A percentile compares a stretch with the other conserved stretches of the same genome.
Evolutionary conservation across 2,329 filamentous ascomycete species (phyloP).

Genomic region (Curvularia lunata): DNA sequence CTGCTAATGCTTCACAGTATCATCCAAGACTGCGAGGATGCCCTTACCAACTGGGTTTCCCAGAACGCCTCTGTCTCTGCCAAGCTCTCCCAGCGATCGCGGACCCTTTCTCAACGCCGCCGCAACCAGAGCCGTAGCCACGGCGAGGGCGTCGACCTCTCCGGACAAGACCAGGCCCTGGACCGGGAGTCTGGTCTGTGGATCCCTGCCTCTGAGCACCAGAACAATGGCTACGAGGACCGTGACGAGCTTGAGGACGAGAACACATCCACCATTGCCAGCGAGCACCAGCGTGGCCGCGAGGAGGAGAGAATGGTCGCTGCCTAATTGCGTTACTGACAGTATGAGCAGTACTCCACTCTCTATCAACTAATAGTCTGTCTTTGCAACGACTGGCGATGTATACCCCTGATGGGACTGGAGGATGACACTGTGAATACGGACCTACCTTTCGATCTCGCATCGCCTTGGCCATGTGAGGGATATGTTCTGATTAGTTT

Average conservation of each 20-base stretch:
- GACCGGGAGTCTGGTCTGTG: constrained; percentile 80
- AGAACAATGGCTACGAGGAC: constrained; percentile 67
- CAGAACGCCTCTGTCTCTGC: constrained; percentile 87
- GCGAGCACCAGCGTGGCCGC: constrained; percentile 52
- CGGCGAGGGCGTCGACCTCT: constrained; percentile 79
- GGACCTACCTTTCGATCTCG: constrained; percentile 11
- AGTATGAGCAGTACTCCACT: constrained; percentile 26
- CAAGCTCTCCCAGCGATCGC: constrained; percentile 84
- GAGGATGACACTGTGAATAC: constrained; percentile 20
- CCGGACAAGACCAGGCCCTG: constrained; percentile 79
- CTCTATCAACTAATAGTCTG: constrained; percentile 32
- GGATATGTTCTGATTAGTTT: constrained; percentile 5
- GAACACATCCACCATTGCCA: constrained; percentile 49
- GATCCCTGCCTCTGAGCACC: constrained; percentile 76
- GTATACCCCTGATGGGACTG: constrained; percentile 45
- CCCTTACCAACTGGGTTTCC: constrained; percentile 95
- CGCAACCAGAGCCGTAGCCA: constrained; percentile 67
- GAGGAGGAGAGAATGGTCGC: constrained; percentile 54
- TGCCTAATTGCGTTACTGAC: constrained; percentile 36
- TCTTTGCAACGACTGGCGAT: constrained; percentile 32
- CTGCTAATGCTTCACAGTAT: constrained; percentile 62
- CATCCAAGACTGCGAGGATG: constrained; percentile 98
- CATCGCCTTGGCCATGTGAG: constrained; percentile 20
- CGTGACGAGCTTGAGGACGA: constrained; percentile 68
- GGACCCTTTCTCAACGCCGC: constrained; percentile 84